Base-by-base conservation (phyloP, 148 eudicot genomes). In the Dysphania ambrosioides region DNA sequence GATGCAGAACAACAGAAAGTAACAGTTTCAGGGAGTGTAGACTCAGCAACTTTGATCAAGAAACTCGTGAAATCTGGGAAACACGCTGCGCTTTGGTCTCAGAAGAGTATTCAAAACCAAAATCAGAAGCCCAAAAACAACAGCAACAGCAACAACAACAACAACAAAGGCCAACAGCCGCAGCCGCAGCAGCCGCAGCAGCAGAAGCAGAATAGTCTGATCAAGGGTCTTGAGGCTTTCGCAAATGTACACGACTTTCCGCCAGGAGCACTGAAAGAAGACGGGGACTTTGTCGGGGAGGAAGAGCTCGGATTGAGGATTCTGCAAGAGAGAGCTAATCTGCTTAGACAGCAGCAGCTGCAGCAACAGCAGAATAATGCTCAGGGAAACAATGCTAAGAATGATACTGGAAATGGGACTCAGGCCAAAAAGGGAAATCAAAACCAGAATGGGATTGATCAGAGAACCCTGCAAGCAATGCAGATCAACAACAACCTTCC, bases 41-140 rank as follows among this genome's bases (percentile, higher is more conserved):
- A 88, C 65, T 57, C 95, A 29, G 78, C 81, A 64, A 85, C 85
- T 55, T 79, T 90, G 78, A 86, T 90, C 47, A 88, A 88, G 83
- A 90, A 85, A 67, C 77, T 87, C 61, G 69, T 81, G 2, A 84
- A 72, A 62, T 79, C 88, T 62, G 91, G 93, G 0, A 88, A 91
- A 73, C 88, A 86, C 80, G 90, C 96, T 29, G 89, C 88, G 79
- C 79, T 88, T 6, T 90, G 96, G 90, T 85, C 90, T 59, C 85
- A 80, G 75, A 88, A 82, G 71, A 70, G 75, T 27, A 80, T 51
- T 75, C 82, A 85, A 24, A 78, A 78, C 58, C 89, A 81, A 58
- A 84, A 86, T n/a, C 88, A 84, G 32, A 86, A 88, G 29, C 78
- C 74, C 60, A 66, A 44, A 64, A 60, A 58, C 53, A 81, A 77